Conservation (phyloP, 768 basidiomycete genomes). For the Tulasnella sp. region DNA sequence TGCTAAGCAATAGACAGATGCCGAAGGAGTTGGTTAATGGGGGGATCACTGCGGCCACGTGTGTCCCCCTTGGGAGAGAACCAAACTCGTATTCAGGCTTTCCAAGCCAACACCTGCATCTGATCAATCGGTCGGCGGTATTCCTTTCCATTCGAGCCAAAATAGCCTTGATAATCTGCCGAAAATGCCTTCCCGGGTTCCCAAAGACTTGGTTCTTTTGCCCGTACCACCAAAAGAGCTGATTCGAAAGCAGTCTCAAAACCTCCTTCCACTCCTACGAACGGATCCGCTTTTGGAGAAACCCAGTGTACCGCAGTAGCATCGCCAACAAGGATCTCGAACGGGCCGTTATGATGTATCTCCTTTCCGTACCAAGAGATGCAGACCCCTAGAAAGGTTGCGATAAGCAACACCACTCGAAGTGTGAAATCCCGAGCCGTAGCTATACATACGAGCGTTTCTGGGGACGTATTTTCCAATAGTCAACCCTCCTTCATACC, state of each 20-base stretch:
- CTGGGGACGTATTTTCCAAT: background rate
- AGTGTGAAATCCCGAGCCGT: background rate
- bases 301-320: background rate
- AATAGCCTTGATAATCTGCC: background rate
- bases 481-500: background rate
- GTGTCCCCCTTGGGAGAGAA: background rate
- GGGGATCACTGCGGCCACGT: too few relatives aligned
- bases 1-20: too few relatives aligned
- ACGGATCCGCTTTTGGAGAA: background rate
- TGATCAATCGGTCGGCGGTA: background rate
- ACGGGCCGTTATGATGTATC: background rate
- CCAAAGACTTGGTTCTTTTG: background rate
- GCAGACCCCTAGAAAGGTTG: background rate
- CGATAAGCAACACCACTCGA: background rate
- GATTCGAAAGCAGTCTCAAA: background rate
- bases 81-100: background rate
- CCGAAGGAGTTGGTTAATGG: too few relatives aligned
- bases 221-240: background rate
- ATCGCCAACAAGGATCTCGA: background rate
- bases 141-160: background rate
- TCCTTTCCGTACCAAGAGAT: background rate
- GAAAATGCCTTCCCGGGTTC: background rate
- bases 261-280: background rate
- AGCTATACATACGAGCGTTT: background rate
- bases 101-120: background rate